Percentiles rank a stretch among this genome's conserved stretches.
phyloP scores from a whole-genome alignment of 139 green algal genomes.

The Haematococcus lacustris region DNA sequence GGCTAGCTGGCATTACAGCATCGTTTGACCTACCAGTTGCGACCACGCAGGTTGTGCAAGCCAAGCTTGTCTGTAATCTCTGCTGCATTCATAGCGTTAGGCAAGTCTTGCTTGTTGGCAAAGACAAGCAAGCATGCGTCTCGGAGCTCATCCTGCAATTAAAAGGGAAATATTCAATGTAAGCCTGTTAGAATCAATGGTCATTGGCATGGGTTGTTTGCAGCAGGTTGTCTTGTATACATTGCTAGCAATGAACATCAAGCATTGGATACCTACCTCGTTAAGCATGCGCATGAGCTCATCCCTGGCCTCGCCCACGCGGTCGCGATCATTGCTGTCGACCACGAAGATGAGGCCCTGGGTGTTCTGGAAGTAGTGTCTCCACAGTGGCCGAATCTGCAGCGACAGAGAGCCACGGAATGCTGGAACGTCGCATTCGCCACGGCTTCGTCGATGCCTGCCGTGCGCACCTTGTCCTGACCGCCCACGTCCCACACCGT shows the following conservation, averaged over 20 bases:
- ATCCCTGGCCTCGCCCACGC: constrained; percentile 87
- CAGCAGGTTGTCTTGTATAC: no score
- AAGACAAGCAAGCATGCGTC: constrained; percentile 97
- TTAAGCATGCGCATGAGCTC: constrained; percentile 99
- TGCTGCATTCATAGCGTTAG: constrained; percentile 84
- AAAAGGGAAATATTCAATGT: no score
- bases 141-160: constrained; percentile 89
- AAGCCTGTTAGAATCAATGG: no score
- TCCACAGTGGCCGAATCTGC: constrained; percentile 91
- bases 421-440: no score
- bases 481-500: constrained; percentile 93
- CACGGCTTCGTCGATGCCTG: background rate
- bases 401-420: background rate
- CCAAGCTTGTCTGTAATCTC: constrained; percentile 99
- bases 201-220: no score
- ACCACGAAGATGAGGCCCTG: constrained; percentile 98
- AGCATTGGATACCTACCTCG: no score
- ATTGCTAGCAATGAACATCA: no score
- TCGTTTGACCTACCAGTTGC: constrained; percentile 77
- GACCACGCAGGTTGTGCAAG: constrained; percentile 89
- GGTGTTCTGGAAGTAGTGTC: constrained; percentile 98
- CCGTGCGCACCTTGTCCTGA: constrained; percentile 82
- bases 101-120: constrained; percentile 95
- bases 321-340: constrained; percentile 90
- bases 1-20: no score